Conservation (phyloP, 345 rosid genomes). For the Arabidopsis thaliana region TAIR10.1 NC_003070.9:5989501-5990000, state of each 20-base stretch:
- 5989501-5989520: conserved; percentile 65
- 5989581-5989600: conserved; percentile 14
- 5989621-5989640: conserved; percentile 12
- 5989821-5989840: conserved; percentile 50
- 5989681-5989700: conserved; percentile 82
- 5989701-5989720: conserved; percentile 47
- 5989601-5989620: conserved; percentile 7
- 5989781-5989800: background rate
- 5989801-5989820: conserved; percentile 45
- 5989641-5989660: conserved; percentile 36
- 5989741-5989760: conserved; percentile 25
- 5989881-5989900: conserved; percentile 60
- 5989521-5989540: conserved; percentile 3
- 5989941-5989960: conserved; percentile 50
- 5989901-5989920: conserved; percentile 57
- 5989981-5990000: conserved; percentile 67
- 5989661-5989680: conserved; percentile 82
- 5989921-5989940: conserved; percentile 45
- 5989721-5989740: conserved; percentile 52
- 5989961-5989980: conserved; percentile 71
- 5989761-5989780: conserved; percentile 2
- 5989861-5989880: conserved; percentile 96
- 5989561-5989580: background rate
- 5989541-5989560: conserved; percentile 4
- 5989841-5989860: conserved; percentile 72